Percentiles rank a stretch among this genome's conserved stretches.
phyloP scores from a whole-genome alignment of 2,329 filamentous ascomycete genomes.

The Colletotrichum zoysiae region DNA sequence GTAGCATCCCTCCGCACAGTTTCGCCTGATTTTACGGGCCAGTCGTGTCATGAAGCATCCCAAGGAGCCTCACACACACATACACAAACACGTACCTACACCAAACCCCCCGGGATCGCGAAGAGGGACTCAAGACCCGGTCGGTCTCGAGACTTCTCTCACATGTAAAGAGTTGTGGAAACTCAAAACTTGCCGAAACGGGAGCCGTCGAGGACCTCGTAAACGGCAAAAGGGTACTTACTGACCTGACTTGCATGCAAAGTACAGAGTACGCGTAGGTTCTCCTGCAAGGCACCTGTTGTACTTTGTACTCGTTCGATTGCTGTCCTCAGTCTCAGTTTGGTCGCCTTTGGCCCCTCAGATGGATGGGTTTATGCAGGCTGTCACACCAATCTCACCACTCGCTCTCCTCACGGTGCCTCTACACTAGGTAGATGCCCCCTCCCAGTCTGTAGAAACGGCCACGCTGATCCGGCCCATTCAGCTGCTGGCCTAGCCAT shows the following conservation, averaged over 20 bases:
- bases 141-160: not conserved
- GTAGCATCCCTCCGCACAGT: not conserved
- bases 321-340: slow-evolving; percentile 2
- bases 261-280: not conserved
- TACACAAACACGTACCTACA: not conserved
- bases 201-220: not conserved
- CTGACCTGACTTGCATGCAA: not conserved
- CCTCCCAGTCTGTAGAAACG: slow-evolving; percentile 30
- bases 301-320: not conserved
- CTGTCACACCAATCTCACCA: slow-evolving; percentile 12
- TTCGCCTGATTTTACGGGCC: not conserved
- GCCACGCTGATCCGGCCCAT: slow-evolving; percentile 31
- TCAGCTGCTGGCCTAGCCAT: slow-evolving; percentile 22
- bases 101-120: not conserved
- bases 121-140: not conserved
- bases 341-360: slow-evolving; percentile 4
- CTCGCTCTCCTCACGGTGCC: not conserved
- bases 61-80: not conserved
- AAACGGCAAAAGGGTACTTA: not conserved
- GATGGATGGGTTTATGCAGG: slow-evolving; percentile 1
- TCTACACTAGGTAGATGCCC: no score
- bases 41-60: not conserved
- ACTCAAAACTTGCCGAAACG: not conserved
- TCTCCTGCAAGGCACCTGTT: not conserved
- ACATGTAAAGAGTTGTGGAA: not conserved